Percentiles rank a stretch among this genome's conserved stretches.
phyloP scores from a whole-genome alignment of 441 rosid species.

The Adansonia gregorii region DNA sequence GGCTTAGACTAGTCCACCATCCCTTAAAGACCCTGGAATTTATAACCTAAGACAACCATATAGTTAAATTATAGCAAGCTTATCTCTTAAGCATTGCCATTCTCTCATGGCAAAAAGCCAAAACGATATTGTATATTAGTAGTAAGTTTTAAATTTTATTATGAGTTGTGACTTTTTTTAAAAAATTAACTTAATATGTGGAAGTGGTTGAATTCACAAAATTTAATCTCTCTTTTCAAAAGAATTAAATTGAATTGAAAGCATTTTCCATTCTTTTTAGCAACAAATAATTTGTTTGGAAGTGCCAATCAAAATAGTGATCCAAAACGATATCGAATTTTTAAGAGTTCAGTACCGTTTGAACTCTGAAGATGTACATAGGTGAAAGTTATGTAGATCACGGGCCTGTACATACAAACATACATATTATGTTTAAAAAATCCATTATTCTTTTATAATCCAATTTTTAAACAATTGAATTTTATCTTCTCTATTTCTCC shows the following conservation, averaged over 20 bases:
- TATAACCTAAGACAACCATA: background rate
- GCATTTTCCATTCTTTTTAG: too few relatives aligned
- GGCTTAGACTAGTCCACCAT: constrained; percentile 3
- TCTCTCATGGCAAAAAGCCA: background rate
- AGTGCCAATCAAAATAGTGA: too few relatives aligned
- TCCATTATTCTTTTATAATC: background rate
- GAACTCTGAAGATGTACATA: too few relatives aligned
- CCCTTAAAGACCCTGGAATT: background rate
- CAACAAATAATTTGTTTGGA: too few relatives aligned
- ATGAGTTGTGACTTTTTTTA: background rate
- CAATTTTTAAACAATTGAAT: background rate
- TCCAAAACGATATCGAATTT: too few relatives aligned
- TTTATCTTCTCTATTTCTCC: background rate
- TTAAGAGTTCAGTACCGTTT: too few relatives aligned
- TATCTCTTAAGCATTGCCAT: background rate
- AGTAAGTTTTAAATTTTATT: background rate
- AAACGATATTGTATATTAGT: background rate
- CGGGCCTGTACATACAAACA: too few relatives aligned
- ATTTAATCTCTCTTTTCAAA: background rate
- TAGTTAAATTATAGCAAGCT: background rate
- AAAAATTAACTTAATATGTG: background rate
- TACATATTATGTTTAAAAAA: background rate
- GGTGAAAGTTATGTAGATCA: too few relatives aligned
- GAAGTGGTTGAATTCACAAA: background rate
- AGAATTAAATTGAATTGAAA: too few relatives aligned